A percentile compares a stretch with the other conserved stretches of the same genome.
Evolutionary conservation across 495 filamentous ascomycete genomes (phyloP).

Genomic region (Parathielavia hyrcaniae): DNA sequence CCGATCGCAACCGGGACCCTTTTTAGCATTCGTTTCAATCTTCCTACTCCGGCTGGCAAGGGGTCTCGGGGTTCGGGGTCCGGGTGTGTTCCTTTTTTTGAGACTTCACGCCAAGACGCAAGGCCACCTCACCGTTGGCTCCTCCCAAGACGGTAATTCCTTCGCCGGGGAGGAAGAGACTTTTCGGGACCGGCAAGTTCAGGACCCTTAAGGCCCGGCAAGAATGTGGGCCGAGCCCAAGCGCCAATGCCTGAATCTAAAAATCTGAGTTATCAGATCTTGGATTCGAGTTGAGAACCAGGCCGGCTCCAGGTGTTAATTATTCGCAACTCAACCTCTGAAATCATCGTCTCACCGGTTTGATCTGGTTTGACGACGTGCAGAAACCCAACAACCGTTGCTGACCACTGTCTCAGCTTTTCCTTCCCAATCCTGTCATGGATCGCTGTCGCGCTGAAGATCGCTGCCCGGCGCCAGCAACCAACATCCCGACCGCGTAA

Average conservation of each 20-base stretch:
- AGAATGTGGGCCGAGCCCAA: neutral
- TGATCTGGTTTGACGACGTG: slow-evolving; percentile 4
- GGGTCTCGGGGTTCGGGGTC: no score
- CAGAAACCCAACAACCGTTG: neutral
- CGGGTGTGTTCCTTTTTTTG: no score
- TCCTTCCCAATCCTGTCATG: neutral
- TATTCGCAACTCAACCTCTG: neutral
- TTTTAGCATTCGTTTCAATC: no score
- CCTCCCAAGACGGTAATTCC: no score
- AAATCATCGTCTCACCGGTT: neutral
- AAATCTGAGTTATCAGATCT: slow-evolving; percentile 4
- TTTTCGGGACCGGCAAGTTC: no score
- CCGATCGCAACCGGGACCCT: no score
- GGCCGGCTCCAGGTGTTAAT: neutral
- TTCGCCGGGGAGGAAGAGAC: no score
- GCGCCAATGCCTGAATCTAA: neutral
- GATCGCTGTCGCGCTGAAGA: neutral
- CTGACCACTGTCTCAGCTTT: neutral
- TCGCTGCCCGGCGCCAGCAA: neutral
- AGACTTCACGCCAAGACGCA: no score
- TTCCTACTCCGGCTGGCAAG: no score
- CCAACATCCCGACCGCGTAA: neutral
- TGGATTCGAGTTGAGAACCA: neutral
- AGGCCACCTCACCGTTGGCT: no score
- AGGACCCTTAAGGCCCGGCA: neutral